Evolutionary conservation across 805 yeast genomes (phyloP), one percentile per base, ranked within the genome.

Genomic region (Starmerella davenportii): DNA sequence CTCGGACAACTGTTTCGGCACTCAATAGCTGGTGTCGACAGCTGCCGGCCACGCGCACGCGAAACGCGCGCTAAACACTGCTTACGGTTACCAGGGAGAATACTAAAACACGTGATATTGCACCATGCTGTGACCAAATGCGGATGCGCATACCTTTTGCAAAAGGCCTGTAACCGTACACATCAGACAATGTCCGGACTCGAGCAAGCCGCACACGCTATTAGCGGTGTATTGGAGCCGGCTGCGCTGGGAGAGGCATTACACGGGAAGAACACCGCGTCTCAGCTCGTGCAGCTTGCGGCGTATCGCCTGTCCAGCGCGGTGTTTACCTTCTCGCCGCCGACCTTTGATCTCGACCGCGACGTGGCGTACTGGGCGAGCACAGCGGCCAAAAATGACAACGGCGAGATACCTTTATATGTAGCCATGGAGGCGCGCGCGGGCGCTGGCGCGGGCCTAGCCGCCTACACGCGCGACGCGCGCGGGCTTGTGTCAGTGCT

Each of bases 391-490:
- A 29, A 23, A 30, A 76, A 77, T 53, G 62, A 70, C 13, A 52
- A 57, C 34, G 74, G 74, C 19, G 58, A 56, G n/a, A 70, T 74
- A 39, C 90, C 92, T 21, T 63, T 64, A 38, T 58, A 76, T 48
- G 64, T 72, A 52, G 61, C 51, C 37, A 49, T 58, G 38, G 82
- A 84, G 52, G 70, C 80, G 40, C 73, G 93, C 55, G 63, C 77
- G 2, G 95, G 95, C 50, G 90, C 94, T 24, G 80, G 87, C 34
- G 68, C 73, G 44, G 70, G 79, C 21, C 67, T 87, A 34, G 62
- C 79, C 37, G 95, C 95, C 29, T 85, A 75, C 59, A 37, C 46
- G 14, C 20, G 16, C 18, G 21, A 15, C 23, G 14, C 21, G 4
- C 19, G 19, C 13, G 40, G 42, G 11, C 39, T 39, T 5, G 43